Percentiles rank a stretch among this genome's conserved stretches.
Evolutionary conservation across 345 rosid species (phyloP).

Genomic region (Triadica sebifera): DNA sequence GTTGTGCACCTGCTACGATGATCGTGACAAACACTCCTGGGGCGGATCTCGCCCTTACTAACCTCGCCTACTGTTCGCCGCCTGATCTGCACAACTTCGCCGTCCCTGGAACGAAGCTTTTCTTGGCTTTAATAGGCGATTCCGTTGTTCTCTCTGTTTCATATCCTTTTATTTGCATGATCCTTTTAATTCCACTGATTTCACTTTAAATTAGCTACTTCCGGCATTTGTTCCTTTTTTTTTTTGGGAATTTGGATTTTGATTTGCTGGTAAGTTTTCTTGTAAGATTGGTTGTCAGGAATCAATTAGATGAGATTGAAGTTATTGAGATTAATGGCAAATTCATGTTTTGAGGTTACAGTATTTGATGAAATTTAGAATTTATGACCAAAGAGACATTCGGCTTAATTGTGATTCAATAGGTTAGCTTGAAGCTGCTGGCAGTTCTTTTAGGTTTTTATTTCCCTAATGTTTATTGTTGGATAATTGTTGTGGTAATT

Average conservation of each 20-base stretch:
- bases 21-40: constrained; percentile 74
- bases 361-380: not conserved
- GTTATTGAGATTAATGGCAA: not conserved
- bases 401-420: not conserved
- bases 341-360: not conserved
- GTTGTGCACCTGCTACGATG: constrained; percentile 51
- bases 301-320: not conserved
- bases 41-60: constrained; percentile 77
- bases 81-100: constrained; percentile 79
- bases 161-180: constrained; percentile 56
- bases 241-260: not conserved
- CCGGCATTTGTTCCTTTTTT: not conserved
- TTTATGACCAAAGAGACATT: not conserved
- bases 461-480: not conserved
- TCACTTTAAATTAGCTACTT: not conserved
- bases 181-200: not conserved
- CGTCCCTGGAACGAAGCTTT: constrained; percentile 70
- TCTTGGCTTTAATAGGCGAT: constrained; percentile 62
- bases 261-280: not conserved
- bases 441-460: not conserved
- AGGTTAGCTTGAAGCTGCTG: not conserved
- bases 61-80: constrained; percentile 81
- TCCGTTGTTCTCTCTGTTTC: constrained; percentile 65
- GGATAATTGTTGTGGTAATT: not conserved
- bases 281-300: not conserved